A percentile compares a stretch with the other conserved stretches of the same genome.
Evolutionary conservation across 2,329 filamentous ascomycete species (phyloP).

Genomic region (Ophiostoma piceae): DNA sequence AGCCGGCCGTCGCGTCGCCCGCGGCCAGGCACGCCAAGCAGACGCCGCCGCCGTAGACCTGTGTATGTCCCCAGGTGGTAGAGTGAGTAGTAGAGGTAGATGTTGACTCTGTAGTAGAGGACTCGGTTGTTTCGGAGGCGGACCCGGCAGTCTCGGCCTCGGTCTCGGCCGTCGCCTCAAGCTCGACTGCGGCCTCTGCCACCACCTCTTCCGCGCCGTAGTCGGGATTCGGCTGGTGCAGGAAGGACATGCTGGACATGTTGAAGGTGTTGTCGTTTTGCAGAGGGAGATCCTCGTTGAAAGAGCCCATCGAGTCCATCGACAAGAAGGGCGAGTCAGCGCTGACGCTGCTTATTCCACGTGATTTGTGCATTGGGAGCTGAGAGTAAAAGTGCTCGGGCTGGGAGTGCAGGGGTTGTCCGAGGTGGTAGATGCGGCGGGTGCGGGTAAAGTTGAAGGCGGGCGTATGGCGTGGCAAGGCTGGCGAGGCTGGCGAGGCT

Average conservation of each 20-base stretch:
- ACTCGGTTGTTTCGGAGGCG: not conserved
- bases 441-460: not conserved
- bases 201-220: constrained; percentile 31
- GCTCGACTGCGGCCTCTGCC: not conserved
- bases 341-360: constrained; percentile 14
- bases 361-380: constrained; percentile 11
- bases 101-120: not conserved
- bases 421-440: constrained; percentile 10
- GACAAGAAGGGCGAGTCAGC: not conserved
- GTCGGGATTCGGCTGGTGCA: constrained; percentile 48
- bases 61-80: constrained; percentile 49
- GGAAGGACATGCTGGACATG: constrained; percentile 36
- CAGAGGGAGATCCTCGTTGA: too few relatives aligned
- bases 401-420: not conserved
- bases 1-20: constrained; percentile 47
- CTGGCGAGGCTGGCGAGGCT: not conserved
- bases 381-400: not conserved
- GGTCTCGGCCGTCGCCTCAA: not conserved
- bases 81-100: constrained; percentile 23
- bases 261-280: too few relatives aligned
- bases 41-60: constrained; percentile 54
- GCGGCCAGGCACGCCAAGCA: constrained; percentile 52
- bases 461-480: not conserved
- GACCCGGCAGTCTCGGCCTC: not conserved
- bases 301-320: too few relatives aligned